Percentiles rank a stretch among this genome's conserved stretches.
These are phyloP conservation scores for Sungouiozyma ichnusensis DNA, from an alignment of 805 yeast genomes.

Conservation along the genomic window DNA sequence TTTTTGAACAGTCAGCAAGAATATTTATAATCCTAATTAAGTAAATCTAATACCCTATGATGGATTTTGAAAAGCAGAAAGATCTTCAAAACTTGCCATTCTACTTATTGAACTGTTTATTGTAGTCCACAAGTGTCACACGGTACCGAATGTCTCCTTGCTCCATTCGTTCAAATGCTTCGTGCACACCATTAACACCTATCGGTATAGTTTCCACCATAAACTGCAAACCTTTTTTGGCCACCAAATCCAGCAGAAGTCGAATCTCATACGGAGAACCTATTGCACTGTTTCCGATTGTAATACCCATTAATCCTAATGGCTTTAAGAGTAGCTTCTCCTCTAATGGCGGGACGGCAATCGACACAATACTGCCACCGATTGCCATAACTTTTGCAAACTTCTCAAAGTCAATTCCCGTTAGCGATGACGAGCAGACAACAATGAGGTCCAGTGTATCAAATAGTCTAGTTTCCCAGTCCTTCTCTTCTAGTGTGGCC, in stretches of 20 bases:
- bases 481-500: constrained; percentile 41
- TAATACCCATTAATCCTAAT: constrained; percentile 14
- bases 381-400: constrained; percentile 22
- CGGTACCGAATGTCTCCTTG: constrained; percentile 44
- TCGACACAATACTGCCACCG: constrained; percentile 29
- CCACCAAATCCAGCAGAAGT: constrained; percentile 39
- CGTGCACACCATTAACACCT: constrained; percentile 32
- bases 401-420: constrained; percentile 31
- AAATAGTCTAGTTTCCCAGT: constrained; percentile 30
- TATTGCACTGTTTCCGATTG: constrained; percentile 27
- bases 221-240: constrained; percentile 36
- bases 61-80: no score
- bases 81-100: no score
- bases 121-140: constrained; percentile 37
- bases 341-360: constrained; percentile 14
- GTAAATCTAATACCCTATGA: no score
- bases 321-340: constrained; percentile 10
- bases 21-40: no score
- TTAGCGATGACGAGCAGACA: constrained; percentile 37
- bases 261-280: constrained; percentile 39
- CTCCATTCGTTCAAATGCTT: constrained; percentile 38
- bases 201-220: constrained; percentile 45
- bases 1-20: no score
- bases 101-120: background rate
- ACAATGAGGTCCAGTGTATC: constrained; percentile 38